Base-by-base conservation (phyloP, 2,329 filamentous ascomycete species). In the Fusarium phyllophilum region DNA sequence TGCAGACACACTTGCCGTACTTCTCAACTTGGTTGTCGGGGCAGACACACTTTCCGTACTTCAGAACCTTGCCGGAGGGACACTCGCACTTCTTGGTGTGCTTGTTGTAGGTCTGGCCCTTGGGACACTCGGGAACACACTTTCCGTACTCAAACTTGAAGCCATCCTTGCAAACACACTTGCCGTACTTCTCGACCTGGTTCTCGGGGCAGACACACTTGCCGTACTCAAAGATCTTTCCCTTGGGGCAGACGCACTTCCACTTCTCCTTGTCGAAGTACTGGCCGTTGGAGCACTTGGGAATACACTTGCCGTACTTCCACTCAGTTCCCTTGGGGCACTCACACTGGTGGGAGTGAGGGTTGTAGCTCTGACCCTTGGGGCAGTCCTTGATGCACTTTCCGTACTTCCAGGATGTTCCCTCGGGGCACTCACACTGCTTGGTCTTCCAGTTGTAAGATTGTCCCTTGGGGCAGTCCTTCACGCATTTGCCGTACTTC, bases 221-320 rank as follows among this genome's bases (percentile, higher is more conserved):
- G 41, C 55, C 55, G 17, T 70, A 69, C 66, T 62, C 41, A 18
- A 59, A 59, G 34, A 46, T 24, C 55, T 70, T 72, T 22, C 73
- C 73, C 24, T 62, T 68, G 22, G 72, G 65, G 68, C 73, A 75
- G 6, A 57, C 52, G 17, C 73, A 75, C 51, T 66, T 56, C 33
- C 54, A 22, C 8, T 22, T 3, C 4, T 56, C 20, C 45, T 66
- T 60, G 29, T 72, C 36, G 31, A 48, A 70, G 34, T 34, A 42
- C 22, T 70, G 68, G 15, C 66, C 68, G 20, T 48, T 3, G 3
- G 36, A 10, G n/a, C 65, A 70, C 58, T 66, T 66, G 29, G 61
- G 62, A 8, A 51, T 38, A 48, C 69, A 70, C 56, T 71, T 66
- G 4, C 61, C 51, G 29, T 68, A 60, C 29, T 73, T 57, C 34